Percentiles rank a stretch among this genome's conserved stretches.
Evolutionary conservation across 2,329 filamentous ascomycete species (phyloP).

Genomic region (Cryphonectria naterciae): DNA sequence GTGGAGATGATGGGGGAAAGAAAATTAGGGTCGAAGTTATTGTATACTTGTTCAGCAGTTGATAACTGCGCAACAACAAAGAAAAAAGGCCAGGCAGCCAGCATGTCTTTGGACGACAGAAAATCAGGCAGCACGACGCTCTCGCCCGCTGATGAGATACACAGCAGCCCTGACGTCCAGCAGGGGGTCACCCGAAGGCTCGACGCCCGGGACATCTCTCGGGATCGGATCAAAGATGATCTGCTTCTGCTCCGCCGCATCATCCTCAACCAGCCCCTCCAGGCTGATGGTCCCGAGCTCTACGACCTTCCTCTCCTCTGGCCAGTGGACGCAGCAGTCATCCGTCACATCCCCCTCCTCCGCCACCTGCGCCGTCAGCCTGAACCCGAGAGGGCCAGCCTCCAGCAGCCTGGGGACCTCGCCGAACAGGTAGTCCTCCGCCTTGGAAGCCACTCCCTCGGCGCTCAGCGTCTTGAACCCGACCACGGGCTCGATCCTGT

Average conservation of each 20-base stretch:
- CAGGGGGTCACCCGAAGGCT: slow-evolving; percentile 57
- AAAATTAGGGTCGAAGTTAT: background rate
- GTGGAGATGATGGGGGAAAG: background rate
- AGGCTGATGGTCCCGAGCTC: slow-evolving; percentile 54
- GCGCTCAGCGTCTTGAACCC: slow-evolving; percentile 46
- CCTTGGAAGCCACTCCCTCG: slow-evolving; percentile 43
- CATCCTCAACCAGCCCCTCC: slow-evolving; percentile 43
- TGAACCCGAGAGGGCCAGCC: slow-evolving; percentile 46
- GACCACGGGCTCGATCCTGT: slow-evolving; percentile 50
- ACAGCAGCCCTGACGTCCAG: slow-evolving; percentile 58
- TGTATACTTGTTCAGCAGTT: background rate
- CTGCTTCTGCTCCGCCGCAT: slow-evolving; percentile 51
- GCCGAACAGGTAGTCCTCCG: slow-evolving; percentile 51
- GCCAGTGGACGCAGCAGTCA: slow-evolving; percentile 48
- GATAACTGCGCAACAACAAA: background rate
- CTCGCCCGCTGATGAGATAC: slow-evolving; percentile 58
- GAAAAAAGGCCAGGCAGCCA: background rate
- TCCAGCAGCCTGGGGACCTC: slow-evolving; percentile 47
- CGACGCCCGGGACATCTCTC: slow-evolving; percentile 53
- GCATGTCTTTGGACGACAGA: background rate
- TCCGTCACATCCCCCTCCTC: slow-evolving; percentile 35
- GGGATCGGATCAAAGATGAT: slow-evolving; percentile 64
- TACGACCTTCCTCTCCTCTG: slow-evolving; percentile 52
- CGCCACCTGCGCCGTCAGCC: slow-evolving; percentile 52
- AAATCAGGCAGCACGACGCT: slow-evolving; percentile 51